Percentiles rank a stretch among this genome's conserved stretches.
Conservation (phyloP, 139 green algal species). For the Coccomyxa sp. region DNA sequence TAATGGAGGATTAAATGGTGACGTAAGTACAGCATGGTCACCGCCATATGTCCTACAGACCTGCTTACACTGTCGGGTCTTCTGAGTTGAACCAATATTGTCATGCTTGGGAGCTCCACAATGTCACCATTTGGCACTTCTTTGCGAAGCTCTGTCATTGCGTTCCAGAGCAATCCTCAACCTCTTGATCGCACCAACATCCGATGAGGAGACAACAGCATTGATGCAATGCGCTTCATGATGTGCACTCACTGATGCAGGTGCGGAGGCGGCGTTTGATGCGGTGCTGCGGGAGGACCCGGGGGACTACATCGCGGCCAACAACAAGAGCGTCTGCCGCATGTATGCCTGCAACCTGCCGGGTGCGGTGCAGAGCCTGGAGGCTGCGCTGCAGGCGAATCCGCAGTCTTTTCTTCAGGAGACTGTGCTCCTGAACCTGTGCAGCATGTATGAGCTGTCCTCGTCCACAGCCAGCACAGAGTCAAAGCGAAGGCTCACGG, state of each 20-base stretch:
- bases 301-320: constrained; percentile 8
- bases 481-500: constrained; percentile 10
- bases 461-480: constrained; percentile 6
- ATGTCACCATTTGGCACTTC: background rate
- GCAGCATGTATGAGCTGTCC: constrained; percentile 18
- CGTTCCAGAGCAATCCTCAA: background rate
- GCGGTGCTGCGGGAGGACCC: constrained; percentile 1
- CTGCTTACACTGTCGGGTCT: background rate
- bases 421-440: constrained; percentile 9
- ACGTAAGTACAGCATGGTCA: too few species aligned
- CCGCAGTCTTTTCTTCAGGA: constrained; percentile 1
- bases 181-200: background rate
- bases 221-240: background rate
- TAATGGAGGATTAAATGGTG: too few species aligned
- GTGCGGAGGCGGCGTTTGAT: constrained; percentile 20
- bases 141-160: background rate
- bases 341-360: constrained; percentile 25
- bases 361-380: constrained; percentile 8
- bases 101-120: background rate
- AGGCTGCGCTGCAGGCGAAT: background rate
- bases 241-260: constrained; percentile 6
- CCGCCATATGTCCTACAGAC: too few species aligned
- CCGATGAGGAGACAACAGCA: background rate
- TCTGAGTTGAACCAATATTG: background rate
- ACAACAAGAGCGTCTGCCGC: constrained; percentile 20